These are phyloP conservation scores for Populus hybrid DNA, from an alignment of 441 rosid species.

Conservation along the genomic window DNA sequence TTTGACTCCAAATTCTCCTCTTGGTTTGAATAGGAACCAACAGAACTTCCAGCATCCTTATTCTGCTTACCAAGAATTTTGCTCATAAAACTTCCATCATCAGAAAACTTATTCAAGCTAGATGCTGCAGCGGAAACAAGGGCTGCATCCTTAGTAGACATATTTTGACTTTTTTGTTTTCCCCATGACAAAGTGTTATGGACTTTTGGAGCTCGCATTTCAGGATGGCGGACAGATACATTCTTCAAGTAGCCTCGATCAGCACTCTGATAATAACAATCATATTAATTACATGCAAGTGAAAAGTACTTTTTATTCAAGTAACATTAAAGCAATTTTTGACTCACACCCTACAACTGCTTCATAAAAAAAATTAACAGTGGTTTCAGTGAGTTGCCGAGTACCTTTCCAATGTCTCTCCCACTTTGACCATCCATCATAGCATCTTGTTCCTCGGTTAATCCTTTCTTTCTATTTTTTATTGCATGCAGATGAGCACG, in stretches of 20 bases:
- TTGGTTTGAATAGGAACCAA: conserved; percentile 25
- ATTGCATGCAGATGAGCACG: conserved; percentile 86
- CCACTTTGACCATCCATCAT: conserved; percentile 33
- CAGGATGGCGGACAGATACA: conserved; percentile 50
- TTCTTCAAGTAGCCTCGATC: conserved; percentile 54
- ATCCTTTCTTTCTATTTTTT: conserved; percentile 52
- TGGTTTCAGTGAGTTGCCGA: not conserved
- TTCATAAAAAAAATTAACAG: not conserved
- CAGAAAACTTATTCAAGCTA: conserved; percentile 58
- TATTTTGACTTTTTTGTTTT: conserved; percentile 43
- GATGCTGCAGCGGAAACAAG: conserved; percentile 51
- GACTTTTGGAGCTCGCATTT: conserved; percentile 68
- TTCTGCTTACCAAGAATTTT: conserved; percentile 40
- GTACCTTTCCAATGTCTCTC: conserved; percentile 50
- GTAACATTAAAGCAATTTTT: not conserved
- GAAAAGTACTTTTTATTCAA: not conserved
- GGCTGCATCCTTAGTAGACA: conserved; percentile 47
- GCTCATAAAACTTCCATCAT: conserved; percentile 80
- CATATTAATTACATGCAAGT: not conserved
- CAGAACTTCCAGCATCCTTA: conserved; percentile 29
- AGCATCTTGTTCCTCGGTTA: conserved; percentile 29
- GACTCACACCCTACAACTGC: not conserved
- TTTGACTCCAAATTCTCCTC: conserved; percentile 26
- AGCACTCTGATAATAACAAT: conserved; percentile 36
- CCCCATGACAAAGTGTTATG: conserved; percentile 73